Evolutionary conservation across 495 filamentous ascomycete species (phyloP), one percentile per base, ranked within the genome.

Genomic region (Lichenothelia convexa): DNA sequence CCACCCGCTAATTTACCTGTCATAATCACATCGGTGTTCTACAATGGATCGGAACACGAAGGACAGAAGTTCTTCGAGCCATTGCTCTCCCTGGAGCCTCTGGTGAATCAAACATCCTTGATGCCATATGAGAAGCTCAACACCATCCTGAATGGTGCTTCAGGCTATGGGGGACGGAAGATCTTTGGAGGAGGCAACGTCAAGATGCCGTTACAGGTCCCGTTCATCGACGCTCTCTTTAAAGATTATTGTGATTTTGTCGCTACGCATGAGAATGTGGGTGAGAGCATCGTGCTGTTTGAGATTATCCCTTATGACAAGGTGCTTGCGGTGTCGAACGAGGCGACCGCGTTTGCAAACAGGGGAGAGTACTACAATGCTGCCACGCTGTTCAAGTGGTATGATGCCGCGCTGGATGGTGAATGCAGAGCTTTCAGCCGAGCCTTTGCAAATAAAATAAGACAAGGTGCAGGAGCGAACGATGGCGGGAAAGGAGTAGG

Each of bases 11-110:
- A 58, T 24, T 49, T 45, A 0, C 52, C 60, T 5, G 49, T 64
- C 34, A 47, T 68, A 6, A 46, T 65, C 11, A 45, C 57, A 1
- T 48, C 58, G 5, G 46, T 62, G 18, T 69, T 66, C 51, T 66
- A 64, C 50, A 68, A 73, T 43, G 69, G 70, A 5, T 42, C 56
- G 5, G 50, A 54, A 13, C 57, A 53, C 4, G 58, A 62, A 30
- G 67, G 53, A 0, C 35, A 57, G 20, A 33, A 36, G 12, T 54
- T 59, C 13, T 69, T 64, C 45, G 38, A 34, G 21, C 47, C 50
- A 13, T 34, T 54, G 35, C 35, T 46, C 32, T 44, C 40, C 26
- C 22, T 47, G 19, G 47, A 33, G 11, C 50, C 38, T 7, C 22
- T 49, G 32, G 50, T 44, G 31, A 47, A 49, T 30, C 38, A 16